phyloP scores from a whole-genome alignment of 805 yeast genomes.

The Grigorovia yakushimaensis region DNA sequence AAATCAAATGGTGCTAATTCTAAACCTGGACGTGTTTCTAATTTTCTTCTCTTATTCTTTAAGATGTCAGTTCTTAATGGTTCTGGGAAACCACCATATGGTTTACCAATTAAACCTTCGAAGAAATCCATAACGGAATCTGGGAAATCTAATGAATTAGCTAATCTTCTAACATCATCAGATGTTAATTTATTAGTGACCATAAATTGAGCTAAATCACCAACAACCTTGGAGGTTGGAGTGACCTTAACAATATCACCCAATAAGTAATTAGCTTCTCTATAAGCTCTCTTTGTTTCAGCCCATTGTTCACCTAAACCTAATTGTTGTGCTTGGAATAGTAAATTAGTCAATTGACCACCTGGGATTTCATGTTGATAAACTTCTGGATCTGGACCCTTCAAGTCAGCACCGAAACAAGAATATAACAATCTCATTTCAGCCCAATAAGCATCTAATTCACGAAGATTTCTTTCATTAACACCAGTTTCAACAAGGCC shows the following conservation, averaged over 20 bases:
- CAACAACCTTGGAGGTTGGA: slow-evolving; percentile 99
- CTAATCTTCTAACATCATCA: slow-evolving; percentile 81
- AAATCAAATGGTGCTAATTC: slow-evolving; percentile 79
- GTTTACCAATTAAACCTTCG: slow-evolving; percentile 98
- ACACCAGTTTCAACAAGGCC: slow-evolving; percentile 75
- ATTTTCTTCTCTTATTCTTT: slow-evolving; percentile 85
- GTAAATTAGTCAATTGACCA: slow-evolving; percentile 94
- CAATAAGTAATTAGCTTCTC: slow-evolving; percentile 77
- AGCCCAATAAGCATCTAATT: slow-evolving; percentile 93
- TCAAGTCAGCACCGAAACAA: slow-evolving; percentile 95
- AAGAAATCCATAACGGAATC: slow-evolving; percentile 96
- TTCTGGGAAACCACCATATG: slow-evolving; percentile 99
- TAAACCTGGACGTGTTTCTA: slow-evolving; percentile 86
- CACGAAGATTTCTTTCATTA: slow-evolving; percentile 57
- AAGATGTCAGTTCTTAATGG: slow-evolving; percentile 89
- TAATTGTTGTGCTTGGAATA: slow-evolving; percentile 98
- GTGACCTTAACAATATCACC: slow-evolving; percentile 98
- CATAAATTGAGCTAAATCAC: slow-evolving; percentile 99
- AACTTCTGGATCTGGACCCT: slow-evolving; percentile 99
- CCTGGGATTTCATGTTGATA: slow-evolving; percentile 98
- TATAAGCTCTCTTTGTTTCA: slow-evolving; percentile 90
- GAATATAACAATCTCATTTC: slow-evolving; percentile 95
- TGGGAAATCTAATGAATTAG: slow-evolving; percentile 92
- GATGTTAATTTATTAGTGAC: slow-evolving; percentile 83
- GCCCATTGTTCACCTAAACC: slow-evolving; percentile 96